Conservation (phyloP, 1,284 basidiomycete species). For the Leccinum cinnamomeum region DNA sequence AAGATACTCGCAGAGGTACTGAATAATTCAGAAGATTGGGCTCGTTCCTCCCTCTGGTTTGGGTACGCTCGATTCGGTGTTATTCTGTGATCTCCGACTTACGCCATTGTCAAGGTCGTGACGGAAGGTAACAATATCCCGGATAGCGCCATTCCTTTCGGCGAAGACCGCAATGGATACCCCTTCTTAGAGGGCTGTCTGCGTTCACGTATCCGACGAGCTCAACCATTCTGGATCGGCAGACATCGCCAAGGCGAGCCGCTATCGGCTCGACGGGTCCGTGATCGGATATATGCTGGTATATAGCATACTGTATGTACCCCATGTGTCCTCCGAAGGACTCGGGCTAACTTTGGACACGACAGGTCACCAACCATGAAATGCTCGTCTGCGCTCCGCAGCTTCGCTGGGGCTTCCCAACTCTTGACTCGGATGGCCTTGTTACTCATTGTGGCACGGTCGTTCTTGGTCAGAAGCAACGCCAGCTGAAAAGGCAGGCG, state of each 20-base stretch:
- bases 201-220: neutral
- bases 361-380: conserved; percentile 31
- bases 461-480: conserved; percentile 33
- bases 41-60: conserved; percentile 33
- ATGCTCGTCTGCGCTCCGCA: conserved; percentile 37
- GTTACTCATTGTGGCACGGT: conserved; percentile 31
- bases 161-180: conserved; percentile 33
- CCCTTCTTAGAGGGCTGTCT: conserved; percentile 29
- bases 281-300: conserved; percentile 30
- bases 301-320: conserved; percentile 30
- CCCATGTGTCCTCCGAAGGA: neutral
- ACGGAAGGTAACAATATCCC: conserved; percentile 33
- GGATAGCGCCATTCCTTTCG: conserved; percentile 34
- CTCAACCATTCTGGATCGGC: neutral
- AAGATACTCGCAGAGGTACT: conserved; percentile 30
- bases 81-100: neutral
- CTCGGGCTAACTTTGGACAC: conserved; percentile 2
- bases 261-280: conserved; percentile 27
- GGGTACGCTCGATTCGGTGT: conserved; percentile 20
- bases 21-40: conserved; percentile 32
- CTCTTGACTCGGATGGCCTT: conserved; percentile 7
- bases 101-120: conserved; percentile 23
- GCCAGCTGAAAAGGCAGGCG: conserved; percentile 7
- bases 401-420: conserved; percentile 34
- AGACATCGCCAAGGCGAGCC: conserved; percentile 35